Conservation (phyloP, 768 basidiomycete genomes). For the Boletellus ananiceps region DNA sequence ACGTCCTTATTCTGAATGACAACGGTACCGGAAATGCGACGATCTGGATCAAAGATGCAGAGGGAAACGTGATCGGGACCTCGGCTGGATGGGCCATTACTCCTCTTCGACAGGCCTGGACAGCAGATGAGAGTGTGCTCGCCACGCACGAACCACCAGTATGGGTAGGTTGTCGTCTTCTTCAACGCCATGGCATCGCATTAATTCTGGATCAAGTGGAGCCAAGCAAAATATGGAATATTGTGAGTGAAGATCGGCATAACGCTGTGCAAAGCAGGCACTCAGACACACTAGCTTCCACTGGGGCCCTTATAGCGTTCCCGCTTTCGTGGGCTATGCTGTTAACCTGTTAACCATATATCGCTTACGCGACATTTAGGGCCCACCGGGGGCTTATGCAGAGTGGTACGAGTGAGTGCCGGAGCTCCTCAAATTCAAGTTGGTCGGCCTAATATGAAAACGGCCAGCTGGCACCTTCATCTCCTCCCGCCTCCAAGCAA, state of each 20-base stretch:
- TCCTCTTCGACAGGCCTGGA: conserved; percentile 40
- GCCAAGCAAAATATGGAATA: conserved; percentile 51
- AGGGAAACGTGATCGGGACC: conserved; percentile 33
- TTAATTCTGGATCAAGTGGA: conserved; percentile 35
- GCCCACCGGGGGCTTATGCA: conserved; percentile 38
- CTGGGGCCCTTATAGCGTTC: conserved; percentile 46
- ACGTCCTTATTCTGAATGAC: conserved; percentile 43
- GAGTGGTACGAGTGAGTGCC: conserved; percentile 54
- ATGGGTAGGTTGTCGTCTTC: conserved; percentile 37
- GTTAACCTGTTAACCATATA: background rate
- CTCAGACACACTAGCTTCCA: conserved; percentile 37
- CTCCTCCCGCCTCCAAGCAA: conserved; percentile 33
- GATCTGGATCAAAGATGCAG: conserved; percentile 30
- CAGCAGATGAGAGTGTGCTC: conserved; percentile 33
- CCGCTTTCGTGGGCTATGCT: conserved; percentile 35
- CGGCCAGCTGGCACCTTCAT: conserved; percentile 38
- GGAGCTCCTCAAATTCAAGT: background rate
- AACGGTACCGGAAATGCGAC: conserved; percentile 26
- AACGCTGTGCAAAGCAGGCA: background rate
- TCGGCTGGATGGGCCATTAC: conserved; percentile 37
- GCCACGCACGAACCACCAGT: conserved; percentile 47
- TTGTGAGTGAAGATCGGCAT: conserved; percentile 36
- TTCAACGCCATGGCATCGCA: background rate
- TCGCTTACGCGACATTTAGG: conserved; percentile 26
- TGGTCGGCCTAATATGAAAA: background rate